Percentiles rank a stretch among this genome's conserved stretches.
phyloP scores from a whole-genome alignment of 139 green algal genomes.

The Closterium sp. region DNA sequence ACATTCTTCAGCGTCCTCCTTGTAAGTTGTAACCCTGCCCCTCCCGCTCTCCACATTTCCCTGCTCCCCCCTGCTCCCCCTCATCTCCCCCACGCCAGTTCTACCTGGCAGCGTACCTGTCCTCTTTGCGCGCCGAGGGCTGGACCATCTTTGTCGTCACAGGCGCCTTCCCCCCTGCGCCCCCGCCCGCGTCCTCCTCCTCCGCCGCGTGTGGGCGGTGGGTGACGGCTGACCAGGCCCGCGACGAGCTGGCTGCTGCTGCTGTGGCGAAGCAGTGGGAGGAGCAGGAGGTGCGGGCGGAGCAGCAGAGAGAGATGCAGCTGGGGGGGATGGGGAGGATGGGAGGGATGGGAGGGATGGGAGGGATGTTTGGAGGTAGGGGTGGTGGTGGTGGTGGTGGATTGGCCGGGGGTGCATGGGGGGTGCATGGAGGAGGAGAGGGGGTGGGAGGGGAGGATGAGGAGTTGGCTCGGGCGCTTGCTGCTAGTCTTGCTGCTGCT shows the following conservation, averaged over 20 bases:
- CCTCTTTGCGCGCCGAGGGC: slow-evolving; percentile 57
- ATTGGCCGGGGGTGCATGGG: no score
- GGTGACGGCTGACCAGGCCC: slow-evolving; percentile 15
- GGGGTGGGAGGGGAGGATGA: not conserved
- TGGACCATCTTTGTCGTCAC: slow-evolving; percentile 79
- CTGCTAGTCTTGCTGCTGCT: slow-evolving; percentile 11
- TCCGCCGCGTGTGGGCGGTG: slow-evolving; percentile 21
- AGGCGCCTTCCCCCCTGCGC: not conserved
- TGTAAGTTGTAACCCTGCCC: not conserved
- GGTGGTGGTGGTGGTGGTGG: not conserved
- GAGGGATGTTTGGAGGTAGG: not conserved
- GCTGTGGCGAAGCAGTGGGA: not conserved
- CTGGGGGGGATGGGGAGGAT: not conserved
- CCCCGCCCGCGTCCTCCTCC: not conserved
- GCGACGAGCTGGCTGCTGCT: slow-evolving; percentile 1
- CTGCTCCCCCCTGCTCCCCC: not conserved
- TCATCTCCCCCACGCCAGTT: slow-evolving; percentile 53
- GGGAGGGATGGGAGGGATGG: not conserved
- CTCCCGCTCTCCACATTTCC: not conserved
- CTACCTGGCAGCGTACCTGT: slow-evolving; percentile 78
- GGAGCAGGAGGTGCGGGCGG: slow-evolving; percentile 3
- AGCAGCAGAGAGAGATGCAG: slow-evolving; percentile 36
- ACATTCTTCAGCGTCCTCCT: not conserved
- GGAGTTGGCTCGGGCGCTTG: slow-evolving; percentile 9
- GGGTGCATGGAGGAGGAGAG: not conserved